Evolutionary conservation across 1,284 basidiomycete species (phyloP), one percentile per base, ranked within the genome.

Genomic region (Apiotrichum sp.): DNA sequence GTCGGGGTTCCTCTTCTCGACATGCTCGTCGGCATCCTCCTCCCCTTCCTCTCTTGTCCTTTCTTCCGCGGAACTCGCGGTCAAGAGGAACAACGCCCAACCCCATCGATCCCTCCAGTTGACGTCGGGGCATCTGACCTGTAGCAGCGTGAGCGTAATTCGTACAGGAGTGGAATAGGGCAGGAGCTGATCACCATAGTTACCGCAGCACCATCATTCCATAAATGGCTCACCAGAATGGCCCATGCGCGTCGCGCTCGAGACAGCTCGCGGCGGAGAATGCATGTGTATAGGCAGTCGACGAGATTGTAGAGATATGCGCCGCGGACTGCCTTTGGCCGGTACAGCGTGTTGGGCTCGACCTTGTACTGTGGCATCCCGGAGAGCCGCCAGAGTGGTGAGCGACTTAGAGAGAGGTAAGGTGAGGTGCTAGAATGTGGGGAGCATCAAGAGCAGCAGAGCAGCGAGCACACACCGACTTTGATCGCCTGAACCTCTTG

Each of bases 91-190:
- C 33, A 90, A 70, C 10, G 85, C 86, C 54, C 83, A 85, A 48
- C 78, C 79, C 90, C 90, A 93, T 69, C 87, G 79, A 11, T 80
- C 71, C 67, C 78, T 83, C 87, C 88, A 90, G 63, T 86, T 78
- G 8, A 91, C 78, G 76, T 93, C 90, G 64, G 86, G 86, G 71
- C 90, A 93, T 61, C 85, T 81, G n/a, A 76, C 66, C 74, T 76
- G 54, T 8, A 13, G 36, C 9, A 42, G 13, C 22, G 53, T 51
- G 33, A 56, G 55, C 36, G 29, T 13, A 22, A 14, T 8, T 41
- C 40, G 9, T 6, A 22, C 22, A 44, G 43, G 6, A 31, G 43
- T 41, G 40, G 11, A 6, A 8, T 29, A 44, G 43, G 4, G n/a
- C 22, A 22, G 22, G 22, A 22, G 22, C 22, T 22, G 22, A 22